Base-by-base conservation (phyloP, 2,329 filamentous ascomycete species). In the Fusarium fracticaudum region DNA sequence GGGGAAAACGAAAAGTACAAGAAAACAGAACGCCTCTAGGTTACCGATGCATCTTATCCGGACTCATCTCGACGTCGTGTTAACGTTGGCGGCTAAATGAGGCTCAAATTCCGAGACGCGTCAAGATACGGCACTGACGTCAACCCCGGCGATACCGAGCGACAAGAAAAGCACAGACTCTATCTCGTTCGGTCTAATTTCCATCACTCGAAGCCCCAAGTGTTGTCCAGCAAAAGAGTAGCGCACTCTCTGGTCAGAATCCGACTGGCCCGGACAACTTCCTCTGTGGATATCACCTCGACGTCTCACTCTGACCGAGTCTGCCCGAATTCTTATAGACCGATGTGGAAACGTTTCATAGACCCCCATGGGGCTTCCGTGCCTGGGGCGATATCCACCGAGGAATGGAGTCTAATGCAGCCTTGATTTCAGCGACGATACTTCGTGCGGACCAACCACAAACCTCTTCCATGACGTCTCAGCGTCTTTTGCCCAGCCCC, bases 91-190 rank as follows among this genome's bases (percentile, higher is more conserved):
- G 48, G 60, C 50, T 61, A 44, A 68, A 64, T 73, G 70, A 73
- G 71, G 66, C 71, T 73, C 20, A 73, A 61, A 37, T 38, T 22
- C 22, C 41, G 22, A 31, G 38, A 15, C 53, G 40, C 47, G 47
- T 60, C 20, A n/a, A 29, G n/a, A n/a, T 18, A 45, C 22, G 58
- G 41, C 15, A 69, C 66, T 71, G 66, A 71, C 58, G 62, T 67
- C 61, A 74, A 70, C 50, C 64, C 58, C 71, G 71, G 71, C n/a
- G 71, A 71, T 22, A 13, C 71, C 71, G 70, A 60, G 18, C 31
- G 38, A 54, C 47, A 54, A 38, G 65, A 38, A 47, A 60, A 66
- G 55, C 60, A 71, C 61, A 70, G 70, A 66, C 70, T 43, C 15
- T 38, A 2, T 31, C 47, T 44, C 12, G 4, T 57, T 71, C 67